A percentile compares a stretch with the other conserved stretches of the same genome.
Conservation (phyloP, 1,284 basidiomycete species). For the Amylostereum areolatum region DNA sequence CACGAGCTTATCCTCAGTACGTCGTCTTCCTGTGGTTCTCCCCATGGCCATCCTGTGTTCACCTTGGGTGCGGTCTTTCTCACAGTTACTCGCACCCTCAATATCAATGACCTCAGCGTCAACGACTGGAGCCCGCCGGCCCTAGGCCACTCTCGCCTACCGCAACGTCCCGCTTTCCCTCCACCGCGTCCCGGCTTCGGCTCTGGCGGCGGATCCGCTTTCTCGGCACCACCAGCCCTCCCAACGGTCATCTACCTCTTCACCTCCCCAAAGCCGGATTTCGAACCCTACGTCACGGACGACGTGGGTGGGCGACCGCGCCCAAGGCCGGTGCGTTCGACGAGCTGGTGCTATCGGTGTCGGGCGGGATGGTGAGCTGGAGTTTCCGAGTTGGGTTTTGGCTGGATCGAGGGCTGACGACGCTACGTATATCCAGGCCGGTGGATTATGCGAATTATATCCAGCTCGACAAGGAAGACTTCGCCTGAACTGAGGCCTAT, state of each 20-base stretch:
- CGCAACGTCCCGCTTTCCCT: background rate
- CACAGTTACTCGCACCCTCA: slow-evolving; percentile 6
- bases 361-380: slow-evolving; percentile 30
- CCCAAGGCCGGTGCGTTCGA: slow-evolving; percentile 23
- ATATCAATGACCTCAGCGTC: slow-evolving; percentile 6
- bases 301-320: slow-evolving; percentile 32
- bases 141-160: background rate
- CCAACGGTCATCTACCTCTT: slow-evolving; percentile 14
- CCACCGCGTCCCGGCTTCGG: background rate
- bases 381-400: background rate
- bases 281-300: slow-evolving; percentile 12
- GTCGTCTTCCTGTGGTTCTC: background rate
- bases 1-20: slow-evolving; percentile 2
- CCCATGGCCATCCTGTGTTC: background rate
- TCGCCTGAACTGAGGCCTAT: background rate
- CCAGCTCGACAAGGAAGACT: slow-evolving; percentile 14
- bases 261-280: slow-evolving; percentile 9
- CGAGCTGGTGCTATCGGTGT: slow-evolving; percentile 25
- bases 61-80: background rate
- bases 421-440: slow-evolving; percentile 4
- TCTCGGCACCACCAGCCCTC: background rate
- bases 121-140: slow-evolving; percentile 7
- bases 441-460: slow-evolving; percentile 12
- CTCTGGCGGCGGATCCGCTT: slow-evolving; percentile 1
- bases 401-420: too few species aligned